Base-by-base conservation (phyloP, 495 filamentous ascomycete genomes). In the Lindgomyces ingoldianus region DNA sequence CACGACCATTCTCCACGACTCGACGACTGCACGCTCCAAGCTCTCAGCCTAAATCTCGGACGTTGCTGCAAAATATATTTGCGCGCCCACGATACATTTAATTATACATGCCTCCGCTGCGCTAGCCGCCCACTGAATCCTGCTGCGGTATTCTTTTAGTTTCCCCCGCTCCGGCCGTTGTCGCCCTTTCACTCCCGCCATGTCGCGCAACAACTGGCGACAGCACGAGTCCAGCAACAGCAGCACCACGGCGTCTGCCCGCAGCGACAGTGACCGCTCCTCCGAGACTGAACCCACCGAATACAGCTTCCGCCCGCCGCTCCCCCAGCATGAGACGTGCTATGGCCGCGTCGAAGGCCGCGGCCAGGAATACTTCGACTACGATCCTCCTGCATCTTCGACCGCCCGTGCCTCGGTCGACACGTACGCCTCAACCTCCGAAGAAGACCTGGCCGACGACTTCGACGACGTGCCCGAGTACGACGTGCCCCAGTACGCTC, bases 351-450 rank as follows among this genome's bases (percentile, higher is more conserved):
- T 67, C 29, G 65, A 73, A 57, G 67, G 49, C 8, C 42, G 74
- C 6, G 56, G 53, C 3, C 74, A 78, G 51, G 74, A 73, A 51
- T 74, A 70, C 63, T 76, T 76, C 60, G 21, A 6, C 18, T 75
- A 74, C 42, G 55, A 44, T 41, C 36, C 18, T n/a, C 19, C 46
- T 72, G 36, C 77, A 77, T 55, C 75, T 19, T 11, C 79, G 59
- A 71, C 77, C 29, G 81, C 86, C 25, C 82, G 83, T 39, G 83
- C 84, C 42, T 93, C 91, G 1, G 81, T 84, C 55, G 89, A 91
- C 59, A 95, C 91, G 1, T 93, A 91, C 71, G 86, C 86, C 65
- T 96, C 92, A 10, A 90, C 88, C 0, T 91, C 89, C 3, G 78
- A 79, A 18, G 84, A 86, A 48, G 86, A 89, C 0, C 72, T 84